Evolutionary conservation across 805 yeast species (phyloP).

Genomic region (Hanseniaspora lachancei): DNA sequence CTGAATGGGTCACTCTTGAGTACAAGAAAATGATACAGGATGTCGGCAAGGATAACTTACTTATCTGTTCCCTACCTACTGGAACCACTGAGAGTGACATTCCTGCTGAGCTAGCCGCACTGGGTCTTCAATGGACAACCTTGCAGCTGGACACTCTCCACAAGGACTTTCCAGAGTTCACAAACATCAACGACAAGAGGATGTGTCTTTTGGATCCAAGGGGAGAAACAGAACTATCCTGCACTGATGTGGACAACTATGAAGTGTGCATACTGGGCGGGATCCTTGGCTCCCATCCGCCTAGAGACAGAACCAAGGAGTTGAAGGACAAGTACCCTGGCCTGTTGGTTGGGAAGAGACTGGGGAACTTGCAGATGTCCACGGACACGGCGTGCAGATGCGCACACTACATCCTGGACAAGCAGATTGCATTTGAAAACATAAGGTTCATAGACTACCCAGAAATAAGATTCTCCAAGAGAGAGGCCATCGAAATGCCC

Average conservation of each 20-base stretch:
- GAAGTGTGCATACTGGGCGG: constrained; percentile 95
- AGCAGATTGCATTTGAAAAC: constrained; percentile 45
- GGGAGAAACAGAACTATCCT: constrained; percentile 59
- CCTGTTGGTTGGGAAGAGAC: constrained; percentile 62
- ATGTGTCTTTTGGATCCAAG: constrained; percentile 86
- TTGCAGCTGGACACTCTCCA: constrained; percentile 45
- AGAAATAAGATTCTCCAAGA: constrained; percentile 72
- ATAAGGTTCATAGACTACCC: constrained; percentile 86
- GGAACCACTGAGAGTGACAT: constrained; percentile 48
- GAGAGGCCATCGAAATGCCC: constrained; percentile 96
- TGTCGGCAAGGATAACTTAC: constrained; percentile 62
- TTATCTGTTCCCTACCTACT: constrained; percentile 62
- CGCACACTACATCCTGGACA: constrained; percentile 64
- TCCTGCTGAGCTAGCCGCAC: constrained; percentile 43
- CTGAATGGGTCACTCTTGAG: constrained; percentile 89
- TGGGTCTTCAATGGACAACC: constrained; percentile 73
- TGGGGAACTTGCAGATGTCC: constrained; percentile 87
- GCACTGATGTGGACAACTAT: constrained; percentile 51
- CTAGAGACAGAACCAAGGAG: constrained; percentile 84
- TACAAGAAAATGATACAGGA: constrained; percentile 72
- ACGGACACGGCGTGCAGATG: constrained; percentile 95
- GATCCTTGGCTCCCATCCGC: constrained; percentile 85
- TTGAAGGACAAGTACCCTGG: constrained; percentile 61
- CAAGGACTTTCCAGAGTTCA: constrained; percentile 30
- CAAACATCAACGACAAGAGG: constrained; percentile 31